Conservation (phyloP, 768 basidiomycete species). For the Rhodosporidiobolus sp. region DNA sequence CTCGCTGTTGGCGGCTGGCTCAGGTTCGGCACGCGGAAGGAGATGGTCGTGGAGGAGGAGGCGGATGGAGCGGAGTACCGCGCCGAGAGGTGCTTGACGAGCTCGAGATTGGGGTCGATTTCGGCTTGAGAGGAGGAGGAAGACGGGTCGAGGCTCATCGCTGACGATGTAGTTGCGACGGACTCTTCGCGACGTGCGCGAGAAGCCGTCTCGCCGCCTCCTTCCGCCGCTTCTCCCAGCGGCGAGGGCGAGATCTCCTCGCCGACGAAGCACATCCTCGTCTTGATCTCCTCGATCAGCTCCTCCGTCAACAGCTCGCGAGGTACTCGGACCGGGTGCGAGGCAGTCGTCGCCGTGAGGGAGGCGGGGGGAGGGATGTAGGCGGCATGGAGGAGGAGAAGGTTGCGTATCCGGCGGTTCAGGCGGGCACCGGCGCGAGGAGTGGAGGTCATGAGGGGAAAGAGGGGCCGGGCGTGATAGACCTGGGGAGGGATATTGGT, state of each 20-base stretch:
- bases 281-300: constrained; percentile 85
- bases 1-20: background rate
- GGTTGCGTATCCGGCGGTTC: constrained; percentile 71
- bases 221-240: too few relatives aligned
- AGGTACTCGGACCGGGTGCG: constrained; percentile 64
- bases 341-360: constrained; percentile 61
- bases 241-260: constrained; percentile 46
- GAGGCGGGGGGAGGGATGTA: constrained; percentile 79
- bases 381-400: constrained; percentile 76
- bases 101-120: constrained; percentile 10
- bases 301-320: constrained; percentile 72
- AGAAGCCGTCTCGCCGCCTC: too few relatives aligned
- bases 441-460: constrained; percentile 74
- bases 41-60: constrained; percentile 20
- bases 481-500: constrained; percentile 57
- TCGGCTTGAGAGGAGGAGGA: background rate
- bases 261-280: constrained; percentile 83
- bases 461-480: constrained; percentile 81
- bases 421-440: constrained; percentile 82
- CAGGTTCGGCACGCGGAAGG: constrained; percentile 21
- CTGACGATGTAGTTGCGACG: background rate
- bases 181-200: background rate
- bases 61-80: constrained; percentile 8
- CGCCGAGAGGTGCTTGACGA: constrained; percentile 20
- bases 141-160: constrained; percentile 25